Percentiles rank a stretch among this genome's conserved stretches.
Evolutionary conservation across 352 stramenopile genomes (phyloP).

Genomic region (Globisporangium cystogenes): DNA sequence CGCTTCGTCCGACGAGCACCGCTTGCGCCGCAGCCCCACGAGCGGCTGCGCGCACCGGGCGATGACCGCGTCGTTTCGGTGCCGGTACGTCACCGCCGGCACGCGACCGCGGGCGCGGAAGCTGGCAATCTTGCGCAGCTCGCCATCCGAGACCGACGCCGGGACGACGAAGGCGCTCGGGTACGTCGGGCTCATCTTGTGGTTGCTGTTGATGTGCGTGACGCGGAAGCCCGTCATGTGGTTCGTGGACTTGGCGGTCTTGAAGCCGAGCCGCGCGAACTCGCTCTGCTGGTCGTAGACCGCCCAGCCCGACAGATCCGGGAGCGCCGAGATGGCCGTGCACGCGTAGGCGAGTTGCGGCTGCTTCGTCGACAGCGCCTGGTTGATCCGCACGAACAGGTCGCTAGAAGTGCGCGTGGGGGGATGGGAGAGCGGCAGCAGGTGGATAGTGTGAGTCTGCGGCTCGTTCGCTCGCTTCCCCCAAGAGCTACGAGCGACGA

Average conservation of each 20-base stretch:
- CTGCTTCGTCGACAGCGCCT: slow-evolving; percentile 45
- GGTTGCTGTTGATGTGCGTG: slow-evolving; percentile 65
- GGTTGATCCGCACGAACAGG: slow-evolving; percentile 62
- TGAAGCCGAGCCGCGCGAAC: slow-evolving; percentile 56
- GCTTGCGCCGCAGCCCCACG: slow-evolving; percentile 92
- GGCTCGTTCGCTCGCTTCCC: no score
- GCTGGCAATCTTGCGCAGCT: slow-evolving; percentile 79
- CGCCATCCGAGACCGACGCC: slow-evolving; percentile 86
- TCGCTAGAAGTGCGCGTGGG: slow-evolving; percentile 19
- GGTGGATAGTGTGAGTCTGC: not conserved
- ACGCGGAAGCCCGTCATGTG: slow-evolving; percentile 56
- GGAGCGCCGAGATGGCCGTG: slow-evolving; percentile 21
- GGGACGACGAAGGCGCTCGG: slow-evolving; percentile 87
- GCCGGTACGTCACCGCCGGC: slow-evolving; percentile 88
- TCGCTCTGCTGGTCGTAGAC: slow-evolving; percentile 51
- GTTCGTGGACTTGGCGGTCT: slow-evolving; percentile 23
- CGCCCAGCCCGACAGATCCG: slow-evolving; percentile 46
- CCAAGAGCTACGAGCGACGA: slow-evolving; percentile 10
- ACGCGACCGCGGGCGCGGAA: slow-evolving; percentile 93
- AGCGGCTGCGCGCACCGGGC: slow-evolving; percentile 93
- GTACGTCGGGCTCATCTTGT: slow-evolving; percentile 82
- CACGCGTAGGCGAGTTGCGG: slow-evolving; percentile 49
- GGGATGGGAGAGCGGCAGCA: not conserved
- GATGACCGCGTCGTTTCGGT: slow-evolving; percentile 89
- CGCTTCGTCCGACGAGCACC: slow-evolving; percentile 88